These are phyloP conservation scores for Geosmithia morbida DNA, from an alignment of 2,329 filamentous ascomycete genomes.

Conservation along the genomic window DNA sequence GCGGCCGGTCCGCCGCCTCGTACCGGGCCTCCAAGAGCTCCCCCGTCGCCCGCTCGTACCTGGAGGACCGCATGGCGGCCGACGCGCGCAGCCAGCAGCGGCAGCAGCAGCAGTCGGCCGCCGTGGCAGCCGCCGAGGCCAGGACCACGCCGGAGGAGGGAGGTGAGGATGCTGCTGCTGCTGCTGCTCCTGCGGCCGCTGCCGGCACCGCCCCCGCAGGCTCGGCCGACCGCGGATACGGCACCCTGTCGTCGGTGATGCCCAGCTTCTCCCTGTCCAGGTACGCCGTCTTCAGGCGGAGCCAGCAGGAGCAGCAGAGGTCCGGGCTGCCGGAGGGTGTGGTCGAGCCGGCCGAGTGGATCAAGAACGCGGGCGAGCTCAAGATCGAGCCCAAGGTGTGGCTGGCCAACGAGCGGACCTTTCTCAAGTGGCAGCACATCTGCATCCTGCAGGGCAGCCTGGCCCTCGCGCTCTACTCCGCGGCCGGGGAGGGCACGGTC, in stretches of 20 bases:
- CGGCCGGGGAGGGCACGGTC: conserved; percentile 65
- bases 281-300: conserved; percentile 45
- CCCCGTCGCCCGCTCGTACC: conserved; percentile 51
- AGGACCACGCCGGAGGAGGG: conserved; percentile 12
- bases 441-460: conserved; percentile 74
- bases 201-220: conserved; percentile 30
- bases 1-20: conserved; percentile 29
- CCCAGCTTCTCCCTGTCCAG: conserved; percentile 72
- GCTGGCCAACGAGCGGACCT: conserved; percentile 96
- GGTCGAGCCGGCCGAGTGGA: conserved; percentile 69
- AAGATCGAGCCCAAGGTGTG: conserved; percentile 96
- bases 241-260: conserved; percentile 56
- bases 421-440: conserved; percentile 98
- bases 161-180: conserved; percentile 6
- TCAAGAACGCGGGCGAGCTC: conserved; percentile 87
- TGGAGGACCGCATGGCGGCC: conserved; percentile 38
- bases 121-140: not conserved
- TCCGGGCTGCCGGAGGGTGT: conserved; percentile 69
- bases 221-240: conserved; percentile 27
- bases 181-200: conserved; percentile 21
- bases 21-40: conserved; percentile 51
- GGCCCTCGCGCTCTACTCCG: conserved; percentile 76
- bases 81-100: conserved; percentile 20
- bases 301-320: conserved; percentile 22
- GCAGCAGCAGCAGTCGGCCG: conserved; percentile 2